These are phyloP conservation scores for Eutrema salsugineum DNA, from an alignment of 441 rosid species.

Conservation along the genomic window DNA sequence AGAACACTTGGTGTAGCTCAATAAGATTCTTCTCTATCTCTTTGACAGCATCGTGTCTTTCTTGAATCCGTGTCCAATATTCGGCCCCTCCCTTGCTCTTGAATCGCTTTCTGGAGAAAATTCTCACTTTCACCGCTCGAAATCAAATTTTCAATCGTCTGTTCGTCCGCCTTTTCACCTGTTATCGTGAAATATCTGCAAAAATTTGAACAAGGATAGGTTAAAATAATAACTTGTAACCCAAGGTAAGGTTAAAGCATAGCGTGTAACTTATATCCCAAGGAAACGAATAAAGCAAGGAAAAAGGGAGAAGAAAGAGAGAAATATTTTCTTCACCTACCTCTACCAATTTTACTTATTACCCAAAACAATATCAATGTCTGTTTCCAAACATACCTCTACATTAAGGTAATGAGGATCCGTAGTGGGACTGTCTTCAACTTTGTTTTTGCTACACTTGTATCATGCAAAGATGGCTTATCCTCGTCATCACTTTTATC, in stretches of 20 bases:
- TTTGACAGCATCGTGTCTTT: conserved; percentile 72
- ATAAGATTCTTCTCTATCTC: conserved; percentile 80
- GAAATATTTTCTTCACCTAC: conserved; percentile 27
- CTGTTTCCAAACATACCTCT: too few species aligned
- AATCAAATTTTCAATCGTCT: conserved; percentile 66
- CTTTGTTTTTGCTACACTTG: too few species aligned
- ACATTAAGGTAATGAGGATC: too few species aligned
- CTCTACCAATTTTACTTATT: too few species aligned
- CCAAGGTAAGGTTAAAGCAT: too few species aligned
- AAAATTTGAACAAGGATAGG: not conserved
- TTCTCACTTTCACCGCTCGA: conserved; percentile 78
- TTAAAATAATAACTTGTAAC: too few species aligned
- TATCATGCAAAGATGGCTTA: too few species aligned
- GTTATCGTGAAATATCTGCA: conserved; percentile 58
- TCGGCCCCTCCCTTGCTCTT: conserved; percentile 79
- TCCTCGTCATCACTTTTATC: too few species aligned
- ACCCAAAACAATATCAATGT: too few species aligned
- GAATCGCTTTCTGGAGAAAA: conserved; percentile 76
- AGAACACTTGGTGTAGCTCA: conserved; percentile 77
- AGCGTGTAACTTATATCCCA: not conserved
- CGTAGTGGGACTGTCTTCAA: too few species aligned
- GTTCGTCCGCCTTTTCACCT: conserved; percentile 65
- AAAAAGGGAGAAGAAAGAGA: too few species aligned
- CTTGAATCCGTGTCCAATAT: conserved; percentile 76
- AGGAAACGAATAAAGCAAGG: not conserved